A percentile compares a stretch with the other conserved stretches of the same genome.
These are phyloP conservation scores for Acer saccharum DNA, from an alignment of 345 rosid species.

Conservation along the genomic window DNA sequence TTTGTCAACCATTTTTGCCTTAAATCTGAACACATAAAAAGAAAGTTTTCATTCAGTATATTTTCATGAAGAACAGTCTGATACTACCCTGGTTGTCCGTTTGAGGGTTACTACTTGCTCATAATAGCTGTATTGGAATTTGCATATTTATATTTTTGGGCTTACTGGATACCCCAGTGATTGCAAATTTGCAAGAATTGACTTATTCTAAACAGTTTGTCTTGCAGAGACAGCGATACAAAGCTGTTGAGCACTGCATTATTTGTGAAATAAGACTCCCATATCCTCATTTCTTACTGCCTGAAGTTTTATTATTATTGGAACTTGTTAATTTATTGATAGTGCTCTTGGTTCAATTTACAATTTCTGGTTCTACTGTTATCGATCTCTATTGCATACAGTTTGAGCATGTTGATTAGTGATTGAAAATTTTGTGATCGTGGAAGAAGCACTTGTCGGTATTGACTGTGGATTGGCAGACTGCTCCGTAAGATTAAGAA, in stretches of 20 bases:
- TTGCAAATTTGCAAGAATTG: neutral
- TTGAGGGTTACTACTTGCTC: neutral
- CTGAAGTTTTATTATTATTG: no score
- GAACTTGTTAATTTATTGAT: neutral
- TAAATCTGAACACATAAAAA: neutral
- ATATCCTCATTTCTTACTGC: neutral
- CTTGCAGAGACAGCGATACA: neutral
- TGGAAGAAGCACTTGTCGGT: slow-evolving; percentile 1
- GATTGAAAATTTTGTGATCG: neutral
- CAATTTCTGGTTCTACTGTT: neutral
- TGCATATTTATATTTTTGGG: neutral
- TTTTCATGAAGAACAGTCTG: neutral
- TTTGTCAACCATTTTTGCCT: neutral
- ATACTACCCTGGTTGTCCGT: neutral
- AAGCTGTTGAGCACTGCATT: neutral
- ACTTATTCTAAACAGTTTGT: no score
- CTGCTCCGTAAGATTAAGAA: neutral
- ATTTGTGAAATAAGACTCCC: neutral
- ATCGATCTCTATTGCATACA: neutral
- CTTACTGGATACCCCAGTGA: neutral
- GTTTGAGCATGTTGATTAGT: neutral
- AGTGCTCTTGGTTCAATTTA: neutral
- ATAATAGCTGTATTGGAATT: neutral
- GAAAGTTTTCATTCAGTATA: neutral
- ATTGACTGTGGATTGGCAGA: slow-evolving; percentile 1